Conservation (phyloP, 2,329 filamentous ascomycete species). For the Pseudocercospora eumusae region DNA sequence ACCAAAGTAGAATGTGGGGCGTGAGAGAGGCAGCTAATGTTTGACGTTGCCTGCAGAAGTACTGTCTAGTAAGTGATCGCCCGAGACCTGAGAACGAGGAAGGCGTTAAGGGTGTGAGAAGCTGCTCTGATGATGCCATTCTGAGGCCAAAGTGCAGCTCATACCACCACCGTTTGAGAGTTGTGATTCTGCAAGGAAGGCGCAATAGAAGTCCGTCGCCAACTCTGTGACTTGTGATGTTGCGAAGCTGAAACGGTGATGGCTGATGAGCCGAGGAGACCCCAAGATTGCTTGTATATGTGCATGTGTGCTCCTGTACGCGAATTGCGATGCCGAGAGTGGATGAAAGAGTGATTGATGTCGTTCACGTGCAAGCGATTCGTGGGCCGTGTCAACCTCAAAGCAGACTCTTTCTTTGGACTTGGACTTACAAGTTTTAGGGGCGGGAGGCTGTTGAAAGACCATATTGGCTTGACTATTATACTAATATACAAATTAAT, state of each 20-base stretch:
- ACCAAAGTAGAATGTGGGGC: neutral
- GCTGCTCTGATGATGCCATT: neutral
- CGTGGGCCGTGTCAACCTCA: too few species aligned
- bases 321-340: too few species aligned
- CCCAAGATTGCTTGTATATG: neutral
- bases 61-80: constrained; percentile 2
- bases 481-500: constrained; percentile 2
- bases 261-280: neutral
- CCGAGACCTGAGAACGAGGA: neutral
- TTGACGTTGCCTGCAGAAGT: neutral
- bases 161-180: neutral
- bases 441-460: too few species aligned
- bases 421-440: too few species aligned
- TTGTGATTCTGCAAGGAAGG: neutral
- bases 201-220: neutral
- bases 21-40: constrained; percentile 1
- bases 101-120: neutral
- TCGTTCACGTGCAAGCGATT: too few species aligned
- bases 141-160: neutral
- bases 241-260: neutral
- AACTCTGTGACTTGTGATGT: neutral
- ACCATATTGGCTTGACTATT: neutral
- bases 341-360: too few species aligned
- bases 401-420: too few species aligned
- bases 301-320: neutral